Percentiles rank a stretch among this genome's conserved stretches.
Conservation (phyloP, 306 rosid genomes). For the Arachis hypogaea region DNA sequence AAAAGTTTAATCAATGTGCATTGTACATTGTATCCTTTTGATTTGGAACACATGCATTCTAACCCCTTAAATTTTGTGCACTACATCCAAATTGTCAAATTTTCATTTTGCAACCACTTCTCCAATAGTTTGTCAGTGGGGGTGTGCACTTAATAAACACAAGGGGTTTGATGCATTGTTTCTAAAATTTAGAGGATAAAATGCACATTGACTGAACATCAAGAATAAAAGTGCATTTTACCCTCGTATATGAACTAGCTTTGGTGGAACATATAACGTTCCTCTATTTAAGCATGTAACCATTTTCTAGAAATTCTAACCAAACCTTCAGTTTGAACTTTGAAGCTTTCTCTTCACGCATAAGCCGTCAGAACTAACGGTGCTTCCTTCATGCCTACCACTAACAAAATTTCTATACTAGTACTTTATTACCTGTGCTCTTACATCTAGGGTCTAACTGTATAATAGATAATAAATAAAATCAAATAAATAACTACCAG, state of each 20-base stretch:
- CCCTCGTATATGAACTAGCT: background rate
- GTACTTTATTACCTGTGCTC: conserved; percentile 31
- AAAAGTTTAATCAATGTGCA: too few species aligned
- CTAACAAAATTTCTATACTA: background rate
- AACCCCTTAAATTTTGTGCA: too few species aligned
- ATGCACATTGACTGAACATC: too few species aligned
- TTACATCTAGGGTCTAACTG: conserved; percentile 27
- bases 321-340: conserved; percentile 16
- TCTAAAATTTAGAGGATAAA: too few species aligned
- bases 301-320: background rate
- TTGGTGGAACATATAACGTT: background rate
- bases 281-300: conserved; percentile 16
- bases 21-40: too few species aligned
- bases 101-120: too few species aligned
- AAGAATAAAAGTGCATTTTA: too few species aligned
- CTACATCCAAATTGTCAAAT: too few species aligned
- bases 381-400: conserved; percentile 1
- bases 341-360: background rate
- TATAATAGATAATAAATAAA: conserved; percentile 9
- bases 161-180: too few species aligned
- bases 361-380: background rate
- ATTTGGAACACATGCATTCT: too few species aligned
- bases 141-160: too few species aligned
- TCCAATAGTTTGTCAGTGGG: too few species aligned
- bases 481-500: conserved; percentile 2